Evolutionary conservation across 768 basidiomycete species (phyloP).

Genomic region (Hericium erinaceus): DNA sequence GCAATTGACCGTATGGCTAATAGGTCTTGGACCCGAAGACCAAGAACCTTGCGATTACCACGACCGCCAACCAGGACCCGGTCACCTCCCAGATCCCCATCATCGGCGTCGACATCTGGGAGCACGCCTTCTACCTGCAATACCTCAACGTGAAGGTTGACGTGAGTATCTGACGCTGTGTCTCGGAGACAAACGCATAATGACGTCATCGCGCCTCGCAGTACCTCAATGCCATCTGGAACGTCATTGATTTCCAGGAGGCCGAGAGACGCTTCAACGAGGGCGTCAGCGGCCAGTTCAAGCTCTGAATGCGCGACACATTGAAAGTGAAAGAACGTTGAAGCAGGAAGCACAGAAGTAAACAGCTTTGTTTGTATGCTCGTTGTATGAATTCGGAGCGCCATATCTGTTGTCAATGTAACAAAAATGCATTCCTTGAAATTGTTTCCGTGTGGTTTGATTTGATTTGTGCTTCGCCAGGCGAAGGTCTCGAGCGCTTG

Average conservation of each 20-base stretch:
- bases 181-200: not conserved
- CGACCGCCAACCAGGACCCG: constrained; percentile 96
- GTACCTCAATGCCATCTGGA: constrained; percentile 96
- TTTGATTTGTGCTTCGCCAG: too few species aligned
- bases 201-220: constrained; percentile 20
- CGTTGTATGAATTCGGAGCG: too few species aligned
- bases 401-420: too few species aligned
- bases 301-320: not conserved
- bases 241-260: constrained; percentile 92
- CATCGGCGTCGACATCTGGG: constrained; percentile 97
- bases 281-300: constrained; percentile 15
- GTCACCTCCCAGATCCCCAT: constrained; percentile 80
- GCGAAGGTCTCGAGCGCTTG: too few species aligned
- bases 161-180: constrained; percentile 38
- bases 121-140: constrained; percentile 53
- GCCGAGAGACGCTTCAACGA: constrained; percentile 54
- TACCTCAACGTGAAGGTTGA: constrained; percentile 92
- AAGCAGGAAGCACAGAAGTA: too few species aligned
- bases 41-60: constrained; percentile 80
- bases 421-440: too few species aligned
- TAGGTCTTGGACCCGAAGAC: constrained; percentile 62
- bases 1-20: not conserved
- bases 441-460: too few species aligned
- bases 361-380: too few species aligned
- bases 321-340: not conserved